Base-by-base conservation (phyloP, 176 grass and related monocot genomes). In the Triticum aestivum region DNA sequence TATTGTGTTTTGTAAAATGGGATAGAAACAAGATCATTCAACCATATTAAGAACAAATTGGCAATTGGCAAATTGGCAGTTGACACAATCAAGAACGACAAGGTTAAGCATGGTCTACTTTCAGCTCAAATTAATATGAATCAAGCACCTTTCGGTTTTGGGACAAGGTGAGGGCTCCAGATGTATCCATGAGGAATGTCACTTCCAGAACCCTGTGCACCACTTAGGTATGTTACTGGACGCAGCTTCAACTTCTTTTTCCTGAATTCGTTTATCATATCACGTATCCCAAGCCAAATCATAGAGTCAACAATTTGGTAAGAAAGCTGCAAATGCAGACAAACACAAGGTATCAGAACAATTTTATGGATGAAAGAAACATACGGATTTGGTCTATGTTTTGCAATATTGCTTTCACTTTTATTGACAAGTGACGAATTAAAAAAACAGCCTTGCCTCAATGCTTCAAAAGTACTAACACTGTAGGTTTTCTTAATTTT, bases 261-360 rank as follows among this genome's bases (percentile, higher is more conserved):
- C 75, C 97, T 96, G 73, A 99, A 99, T 39, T 99, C 97, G 79
- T 99, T 99, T 89, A 99, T 99, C 89, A 99, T 99, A 82, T 99
- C 97, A 1, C 92, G 85, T 84, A 99, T 99, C 49, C 97, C 97
- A 80, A 99, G 92, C 97, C 97, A 99, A 87, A 99, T 99, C 97
- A 96, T 99, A 13, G 92, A 94, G 73, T 99, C 97, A 41, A 99
- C 94, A 84, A 96, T 92, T 87, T 96, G 88, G 63, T 99, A 99
- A 14, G 97, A 98, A 85, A 98, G 87, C 97, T 99, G 90, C 61
- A 92, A 90, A 62, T 24, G 37, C 66, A 58, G 17, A 83, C 73
- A 85, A 44, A 33, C 15, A 82, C 59, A 35, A 86, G 67, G 14
- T 68, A 87, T 41, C 73, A 80, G 11, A 85, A 2, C 42, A 71